Evolutionary conservation across 179 eudicot genomes (phyloP).

Genomic region (Silene noctiflora): DNA sequence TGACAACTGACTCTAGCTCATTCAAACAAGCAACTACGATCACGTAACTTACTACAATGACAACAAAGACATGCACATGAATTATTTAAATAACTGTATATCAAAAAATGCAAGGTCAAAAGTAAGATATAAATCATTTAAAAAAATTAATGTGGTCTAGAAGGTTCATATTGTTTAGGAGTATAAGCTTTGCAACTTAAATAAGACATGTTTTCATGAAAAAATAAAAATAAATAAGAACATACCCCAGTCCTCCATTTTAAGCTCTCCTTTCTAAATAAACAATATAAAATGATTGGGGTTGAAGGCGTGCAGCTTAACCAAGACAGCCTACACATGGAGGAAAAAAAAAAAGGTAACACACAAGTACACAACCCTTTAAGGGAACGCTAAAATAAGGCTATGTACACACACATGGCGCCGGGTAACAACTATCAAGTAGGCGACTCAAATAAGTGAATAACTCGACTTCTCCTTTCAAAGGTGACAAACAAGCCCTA

Average conservation of each 20-base stretch:
- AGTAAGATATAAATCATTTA: too few species aligned
- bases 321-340: constrained; percentile 2
- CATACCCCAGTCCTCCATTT: constrained; percentile 37
- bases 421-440: background rate
- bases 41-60: background rate
- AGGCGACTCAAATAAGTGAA: background rate
- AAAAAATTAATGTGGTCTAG: background rate
- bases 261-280: background rate
- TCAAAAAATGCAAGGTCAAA: background rate
- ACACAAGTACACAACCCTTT: background rate
- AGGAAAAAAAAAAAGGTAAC: background rate
- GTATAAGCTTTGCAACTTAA: background rate
- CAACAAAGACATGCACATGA: constrained; percentile 3
- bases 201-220: background rate
- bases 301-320: background rate
- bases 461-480: too few species aligned
- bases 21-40: background rate
- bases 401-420: background rate
- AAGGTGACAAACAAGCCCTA: constrained; percentile 6
- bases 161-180: background rate
- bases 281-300: constrained; percentile 3
- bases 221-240: background rate
- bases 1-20: background rate
- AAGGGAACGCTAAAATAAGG: background rate
- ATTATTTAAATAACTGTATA: background rate